Percentiles rank a stretch among this genome's conserved stretches.
Evolutionary conservation across 1,139 yeast genomes (phyloP).

Genomic region (Hyphopichia wangnamkhiaoensis): DNA sequence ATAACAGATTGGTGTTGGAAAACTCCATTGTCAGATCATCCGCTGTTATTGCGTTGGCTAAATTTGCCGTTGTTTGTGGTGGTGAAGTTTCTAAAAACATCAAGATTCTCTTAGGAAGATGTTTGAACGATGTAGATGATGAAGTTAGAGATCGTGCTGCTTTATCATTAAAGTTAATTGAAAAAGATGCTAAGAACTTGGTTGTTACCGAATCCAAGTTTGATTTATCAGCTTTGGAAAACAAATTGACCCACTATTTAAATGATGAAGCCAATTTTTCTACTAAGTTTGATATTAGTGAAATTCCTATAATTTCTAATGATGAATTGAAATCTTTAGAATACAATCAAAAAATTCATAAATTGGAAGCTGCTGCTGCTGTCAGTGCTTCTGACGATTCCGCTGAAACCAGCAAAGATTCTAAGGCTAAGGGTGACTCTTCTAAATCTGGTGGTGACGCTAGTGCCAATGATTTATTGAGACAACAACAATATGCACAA

Average conservation of each 20-base stretch:
- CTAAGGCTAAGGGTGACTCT: constrained; percentile 14
- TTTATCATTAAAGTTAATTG: constrained; percentile 70
- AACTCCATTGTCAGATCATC: constrained; percentile 94
- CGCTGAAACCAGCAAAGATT: constrained; percentile 12
- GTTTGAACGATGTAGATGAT: constrained; percentile 87
- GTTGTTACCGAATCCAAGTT: constrained; percentile 69
- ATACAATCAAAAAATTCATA: constrained; percentile 56
- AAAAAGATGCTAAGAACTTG: constrained; percentile 50
- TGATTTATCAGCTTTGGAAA: constrained; percentile 77
- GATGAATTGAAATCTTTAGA: constrained; percentile 68
- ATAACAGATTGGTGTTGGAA: constrained; percentile 93
- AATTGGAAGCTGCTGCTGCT: constrained; percentile 34
- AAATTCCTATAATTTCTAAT: constrained; percentile 61
- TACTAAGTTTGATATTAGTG: constrained; percentile 67
- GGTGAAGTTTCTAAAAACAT: constrained; percentile 68
- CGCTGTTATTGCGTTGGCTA: constrained; percentile 89
- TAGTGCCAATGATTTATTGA: constrained; percentile 46
- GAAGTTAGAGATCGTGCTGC: constrained; percentile 99
- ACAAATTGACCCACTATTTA: constrained; percentile 72
- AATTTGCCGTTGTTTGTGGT: constrained; percentile 83
- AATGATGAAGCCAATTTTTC: constrained; percentile 58
- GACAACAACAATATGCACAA: constrained; percentile 64
- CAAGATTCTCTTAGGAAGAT: constrained; percentile 74
- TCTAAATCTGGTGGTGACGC: constrained; percentile 17
- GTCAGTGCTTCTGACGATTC: constrained; percentile 12